A percentile compares a stretch with the other conserved stretches of the same genome.
phyloP scores from a whole-genome alignment of 1,284 basidiomycete genomes.

The Heterobasidion occidentale region DNA sequence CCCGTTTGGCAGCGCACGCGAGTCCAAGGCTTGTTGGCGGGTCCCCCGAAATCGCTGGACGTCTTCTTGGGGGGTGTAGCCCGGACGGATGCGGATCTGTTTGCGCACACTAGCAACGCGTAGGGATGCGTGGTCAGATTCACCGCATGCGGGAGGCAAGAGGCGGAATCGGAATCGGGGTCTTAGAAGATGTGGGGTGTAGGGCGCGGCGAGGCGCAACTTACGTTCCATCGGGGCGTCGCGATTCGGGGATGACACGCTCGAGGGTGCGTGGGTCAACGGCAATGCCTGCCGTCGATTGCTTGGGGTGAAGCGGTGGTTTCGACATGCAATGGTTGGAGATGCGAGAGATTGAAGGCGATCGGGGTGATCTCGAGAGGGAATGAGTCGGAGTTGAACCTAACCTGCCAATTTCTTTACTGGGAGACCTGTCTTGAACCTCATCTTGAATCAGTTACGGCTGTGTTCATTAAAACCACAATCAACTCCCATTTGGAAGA shows the following conservation, averaged over 20 bases:
- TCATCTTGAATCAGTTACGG: too few species aligned
- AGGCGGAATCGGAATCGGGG: not conserved
- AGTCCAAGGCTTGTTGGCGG: slow-evolving; percentile 66
- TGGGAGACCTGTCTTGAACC: too few species aligned
- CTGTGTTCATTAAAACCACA: not conserved
- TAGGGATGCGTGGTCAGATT: not conserved
- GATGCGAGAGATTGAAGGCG: not conserved
- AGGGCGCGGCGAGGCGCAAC: slow-evolving; percentile 23
- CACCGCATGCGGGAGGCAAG: slow-evolving; percentile 1
- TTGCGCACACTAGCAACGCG: slow-evolving; percentile 64
- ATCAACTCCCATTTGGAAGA: not conserved
- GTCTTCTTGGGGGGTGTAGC: slow-evolving; percentile 94
- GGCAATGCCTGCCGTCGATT: slow-evolving; percentile 73
- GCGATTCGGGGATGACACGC: slow-evolving; percentile 82
- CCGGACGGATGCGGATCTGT: slow-evolving; percentile 85
- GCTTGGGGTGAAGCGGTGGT: slow-evolving; percentile 65
- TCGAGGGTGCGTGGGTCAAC: slow-evolving; percentile 78
- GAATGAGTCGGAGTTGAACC: too few species aligned
- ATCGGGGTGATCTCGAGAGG: not conserved
- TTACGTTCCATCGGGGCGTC: slow-evolving; percentile 83
- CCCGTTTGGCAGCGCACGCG: slow-evolving; percentile 56
- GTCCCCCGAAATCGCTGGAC: slow-evolving; percentile 76
- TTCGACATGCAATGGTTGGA: slow-evolving; percentile 48
- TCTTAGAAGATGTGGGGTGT: slow-evolving; percentile 8
- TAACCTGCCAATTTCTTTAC: too few species aligned